Evolutionary conservation across 768 basidiomycete genomes (phyloP), one percentile per base, ranked within the genome.

Genomic region (Xanthoconium stramineum): DNA sequence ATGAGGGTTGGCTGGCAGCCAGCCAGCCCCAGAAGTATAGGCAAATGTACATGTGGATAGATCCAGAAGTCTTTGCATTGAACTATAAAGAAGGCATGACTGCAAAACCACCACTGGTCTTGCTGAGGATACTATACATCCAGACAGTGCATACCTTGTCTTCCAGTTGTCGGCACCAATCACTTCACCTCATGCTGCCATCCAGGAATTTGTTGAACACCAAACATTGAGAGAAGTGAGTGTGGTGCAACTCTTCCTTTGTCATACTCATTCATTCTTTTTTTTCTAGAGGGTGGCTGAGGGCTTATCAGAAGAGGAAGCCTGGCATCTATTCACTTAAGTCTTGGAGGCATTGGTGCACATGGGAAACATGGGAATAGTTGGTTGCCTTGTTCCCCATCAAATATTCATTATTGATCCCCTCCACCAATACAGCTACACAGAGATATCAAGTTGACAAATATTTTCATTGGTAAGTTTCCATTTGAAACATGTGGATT

Each of bases 291-390:
- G 88, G 43, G 83, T 94, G 35, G 87, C 86, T 33, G 89, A 92
- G 61, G 89, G 91, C 2, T 72, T 98, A 8, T 77, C 81, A 1
- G 91, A 94, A 71, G 85, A 89, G 46, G 91, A 96, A 57, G 86
- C 86, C 0, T 98, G 95, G 95, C 76, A 88, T 20, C 73, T 97
- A 14, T 93, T 98, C 68, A 85, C 89, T 50, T 93, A 98, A 71
- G 85, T 94, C 38, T 71, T 96, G 33, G 93, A 96, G 59, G 94
- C 94, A 1, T 76, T 98, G 11, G 88, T 88, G 1, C 91, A 97
- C 61, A 93, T 97, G 85, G 86, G 90, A 1, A 85, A 83, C 28
- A 77, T 89, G 53, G 88, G 90, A n/a, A 94, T 98, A 64, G 88
- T 89, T 24, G 56, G 85, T 76, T 13, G 4, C n/a, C 50, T 53